A percentile compares a stretch with the other conserved stretches of the same genome.
These are phyloP conservation scores for Linnemannia elongata DNA, from an alignment of 192 early-diverging fungal species.

Conservation along the genomic window DNA sequence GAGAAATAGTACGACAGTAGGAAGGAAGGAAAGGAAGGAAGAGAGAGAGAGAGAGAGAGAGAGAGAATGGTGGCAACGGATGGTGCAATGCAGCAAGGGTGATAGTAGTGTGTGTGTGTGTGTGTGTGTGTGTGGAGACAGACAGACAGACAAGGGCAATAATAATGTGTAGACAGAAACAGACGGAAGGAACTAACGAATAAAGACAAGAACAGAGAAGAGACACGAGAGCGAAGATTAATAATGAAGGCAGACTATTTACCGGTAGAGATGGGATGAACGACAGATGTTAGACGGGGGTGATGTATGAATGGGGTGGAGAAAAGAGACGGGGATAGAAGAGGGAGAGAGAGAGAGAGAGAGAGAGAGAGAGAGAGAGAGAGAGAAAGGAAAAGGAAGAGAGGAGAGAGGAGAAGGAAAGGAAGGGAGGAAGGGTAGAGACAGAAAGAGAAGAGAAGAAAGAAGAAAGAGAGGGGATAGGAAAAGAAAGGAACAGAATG, in stretches of 20 bases:
- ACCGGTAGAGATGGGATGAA: neutral
- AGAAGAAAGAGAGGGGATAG: neutral
- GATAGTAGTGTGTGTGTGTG: neutral
- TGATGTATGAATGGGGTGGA: neutral
- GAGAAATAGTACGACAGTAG: neutral
- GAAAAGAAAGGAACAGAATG: neutral
- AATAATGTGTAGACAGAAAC: too few relatives aligned
- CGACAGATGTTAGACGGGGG: neutral
- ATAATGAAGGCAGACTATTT: neutral
- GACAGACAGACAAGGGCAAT: too few relatives aligned
- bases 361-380: neutral
- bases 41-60: neutral
- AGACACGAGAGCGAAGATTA: neutral
- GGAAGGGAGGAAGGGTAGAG: too few relatives aligned
- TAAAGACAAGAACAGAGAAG: too few relatives aligned
- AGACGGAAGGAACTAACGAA: neutral
- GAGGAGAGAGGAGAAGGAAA: neutral
- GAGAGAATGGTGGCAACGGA: neutral
- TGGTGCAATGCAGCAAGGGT: neutral
- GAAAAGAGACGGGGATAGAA: conserved; percentile 1
- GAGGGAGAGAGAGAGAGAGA: neutral
- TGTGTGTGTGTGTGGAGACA: too few relatives aligned
- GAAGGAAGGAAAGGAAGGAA: neutral
- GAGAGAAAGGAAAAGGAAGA: neutral
- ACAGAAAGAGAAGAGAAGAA: neutral